phyloP scores from a whole-genome alignment of 2,329 filamentous ascomycete genomes.

The Fusarium armeniacum region DNA sequence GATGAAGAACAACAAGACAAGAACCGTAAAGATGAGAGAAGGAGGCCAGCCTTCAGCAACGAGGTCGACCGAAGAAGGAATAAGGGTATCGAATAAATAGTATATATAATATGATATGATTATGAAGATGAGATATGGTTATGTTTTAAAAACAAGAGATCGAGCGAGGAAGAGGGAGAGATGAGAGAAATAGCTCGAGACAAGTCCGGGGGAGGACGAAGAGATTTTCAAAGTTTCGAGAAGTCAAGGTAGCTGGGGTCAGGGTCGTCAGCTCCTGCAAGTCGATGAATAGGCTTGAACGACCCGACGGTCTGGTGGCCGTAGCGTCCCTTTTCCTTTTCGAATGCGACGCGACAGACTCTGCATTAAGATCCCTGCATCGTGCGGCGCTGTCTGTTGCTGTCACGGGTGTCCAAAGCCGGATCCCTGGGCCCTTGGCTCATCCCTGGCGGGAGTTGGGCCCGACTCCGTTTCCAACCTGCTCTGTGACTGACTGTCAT shows the following conservation, averaged over 20 bases:
- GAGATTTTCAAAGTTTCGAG: slow-evolving; percentile 47
- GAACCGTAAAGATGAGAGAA: slow-evolving; percentile 29
- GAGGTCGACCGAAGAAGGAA: slow-evolving; percentile 37
- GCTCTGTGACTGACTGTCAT: slow-evolving; percentile 7
- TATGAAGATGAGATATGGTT: slow-evolving; percentile 12
- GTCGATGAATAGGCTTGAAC: slow-evolving; percentile 38
- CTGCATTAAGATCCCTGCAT: slow-evolving; percentile 47
- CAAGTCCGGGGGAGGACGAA: slow-evolving; percentile 36
- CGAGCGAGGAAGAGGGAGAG: slow-evolving; percentile 26
- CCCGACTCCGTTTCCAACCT: slow-evolving; percentile 15
- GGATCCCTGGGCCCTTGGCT: slow-evolving; percentile 41
- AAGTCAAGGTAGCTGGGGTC: slow-evolving; percentile 22
- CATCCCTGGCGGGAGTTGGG: slow-evolving; percentile 30
- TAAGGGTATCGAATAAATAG: slow-evolving; percentile 26
- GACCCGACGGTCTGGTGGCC: slow-evolving; percentile 49
- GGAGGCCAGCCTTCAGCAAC: slow-evolving; percentile 49
- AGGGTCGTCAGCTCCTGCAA: slow-evolving; percentile 42
- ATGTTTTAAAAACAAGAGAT: slow-evolving; percentile 26
- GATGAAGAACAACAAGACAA: slow-evolving; percentile 28
- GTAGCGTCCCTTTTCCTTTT: slow-evolving; percentile 47
- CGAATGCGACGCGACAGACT: slow-evolving; percentile 45
- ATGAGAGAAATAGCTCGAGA: slow-evolving; percentile 36
- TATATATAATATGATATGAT: slow-evolving; percentile 30
- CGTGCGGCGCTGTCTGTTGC: slow-evolving; percentile 44
- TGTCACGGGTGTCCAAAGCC: slow-evolving; percentile 27